Evolutionary conservation across 2,329 filamentous ascomycete species (phyloP).

Genomic region (Chaetomium globosum): DNA sequence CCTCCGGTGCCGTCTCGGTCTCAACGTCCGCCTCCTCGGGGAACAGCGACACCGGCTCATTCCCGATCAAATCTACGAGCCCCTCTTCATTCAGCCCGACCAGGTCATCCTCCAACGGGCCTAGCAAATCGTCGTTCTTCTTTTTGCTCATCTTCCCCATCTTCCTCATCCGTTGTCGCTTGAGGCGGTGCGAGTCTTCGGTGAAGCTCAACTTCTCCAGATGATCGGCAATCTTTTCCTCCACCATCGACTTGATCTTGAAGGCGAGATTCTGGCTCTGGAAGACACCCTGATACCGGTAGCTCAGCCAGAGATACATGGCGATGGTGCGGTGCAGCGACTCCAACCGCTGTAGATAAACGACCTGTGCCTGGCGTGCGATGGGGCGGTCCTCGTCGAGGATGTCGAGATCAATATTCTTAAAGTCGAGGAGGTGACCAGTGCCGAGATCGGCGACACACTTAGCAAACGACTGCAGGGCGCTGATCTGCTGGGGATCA

Average conservation of each 20-base stretch:
- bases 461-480: slow-evolving; percentile 66
- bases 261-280: slow-evolving; percentile 73
- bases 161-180: slow-evolving; percentile 39
- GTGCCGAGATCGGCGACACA: slow-evolving; percentile 68
- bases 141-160: slow-evolving; percentile 30
- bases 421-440: slow-evolving; percentile 72
- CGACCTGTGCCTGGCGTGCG: slow-evolving; percentile 45
- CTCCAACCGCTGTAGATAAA: slow-evolving; percentile 71
- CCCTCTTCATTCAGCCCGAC: slow-evolving; percentile 23
- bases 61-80: slow-evolving; percentile 38
- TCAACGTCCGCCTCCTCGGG: neutral
- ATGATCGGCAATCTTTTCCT: slow-evolving; percentile 70
- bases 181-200: slow-evolving; percentile 41
- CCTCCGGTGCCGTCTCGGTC: neutral
- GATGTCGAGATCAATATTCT: slow-evolving; percentile 69
- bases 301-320: slow-evolving; percentile 90
- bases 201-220: slow-evolving; percentile 60
- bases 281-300: slow-evolving; percentile 82
- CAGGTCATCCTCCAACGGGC: slow-evolving; percentile 32
- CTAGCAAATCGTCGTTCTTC: slow-evolving; percentile 34
- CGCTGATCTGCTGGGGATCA: slow-evolving; percentile 49
- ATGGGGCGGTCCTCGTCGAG: slow-evolving; percentile 62
- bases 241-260: slow-evolving; percentile 76
- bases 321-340: slow-evolving; percentile 78
- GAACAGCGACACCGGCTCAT: slow-evolving; percentile 35